Evolutionary conservation across 768 basidiomycete genomes (phyloP).

Genomic region (Vararia minispora): DNA sequence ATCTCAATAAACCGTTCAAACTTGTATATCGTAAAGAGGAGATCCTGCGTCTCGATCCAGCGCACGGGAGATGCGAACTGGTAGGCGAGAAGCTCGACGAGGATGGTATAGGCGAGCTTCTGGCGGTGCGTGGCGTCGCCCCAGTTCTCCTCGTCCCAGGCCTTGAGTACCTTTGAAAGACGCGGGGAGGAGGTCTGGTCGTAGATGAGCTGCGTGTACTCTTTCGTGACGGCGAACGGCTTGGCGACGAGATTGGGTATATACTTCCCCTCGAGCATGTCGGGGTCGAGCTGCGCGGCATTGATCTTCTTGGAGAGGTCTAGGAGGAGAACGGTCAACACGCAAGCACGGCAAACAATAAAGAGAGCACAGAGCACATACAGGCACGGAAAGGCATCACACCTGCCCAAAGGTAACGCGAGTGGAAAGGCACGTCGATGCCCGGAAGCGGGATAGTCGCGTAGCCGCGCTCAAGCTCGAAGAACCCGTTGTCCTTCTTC

Average conservation of each 20-base stretch:
- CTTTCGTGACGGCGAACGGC: slow-evolving; percentile 72
- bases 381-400: slow-evolving; percentile 96
- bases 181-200: slow-evolving; percentile 94
- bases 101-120: slow-evolving; percentile 88
- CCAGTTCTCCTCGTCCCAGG: slow-evolving; percentile 92
- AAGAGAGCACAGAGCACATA: slow-evolving; percentile 30
- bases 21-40: slow-evolving; percentile 73
- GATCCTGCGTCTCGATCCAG: slow-evolving; percentile 99
- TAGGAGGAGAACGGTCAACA: slow-evolving; percentile 19
- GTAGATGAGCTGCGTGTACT: slow-evolving; percentile 91
- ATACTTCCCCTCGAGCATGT: slow-evolving; percentile 90
- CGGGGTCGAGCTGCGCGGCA: slow-evolving; percentile 80
- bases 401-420: slow-evolving; percentile 97
- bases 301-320: slow-evolving; percentile 99
- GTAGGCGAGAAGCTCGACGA: slow-evolving; percentile 94
- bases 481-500: slow-evolving; percentile 74
- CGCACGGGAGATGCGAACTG: slow-evolving; percentile 98
- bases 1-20: slow-evolving; percentile 95
- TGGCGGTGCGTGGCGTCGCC: slow-evolving; percentile 71
- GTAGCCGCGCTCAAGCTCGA: slow-evolving; percentile 93
- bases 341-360: not conserved
- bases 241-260: slow-evolving; percentile 93
- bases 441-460: slow-evolving; percentile 93
- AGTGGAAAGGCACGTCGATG: slow-evolving; percentile 99
- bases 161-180: slow-evolving; percentile 87